These are phyloP conservation scores for Plasmodium gallinaceum DNA, from an alignment of 169 alveolate species.

Conservation along the genomic window DNA sequence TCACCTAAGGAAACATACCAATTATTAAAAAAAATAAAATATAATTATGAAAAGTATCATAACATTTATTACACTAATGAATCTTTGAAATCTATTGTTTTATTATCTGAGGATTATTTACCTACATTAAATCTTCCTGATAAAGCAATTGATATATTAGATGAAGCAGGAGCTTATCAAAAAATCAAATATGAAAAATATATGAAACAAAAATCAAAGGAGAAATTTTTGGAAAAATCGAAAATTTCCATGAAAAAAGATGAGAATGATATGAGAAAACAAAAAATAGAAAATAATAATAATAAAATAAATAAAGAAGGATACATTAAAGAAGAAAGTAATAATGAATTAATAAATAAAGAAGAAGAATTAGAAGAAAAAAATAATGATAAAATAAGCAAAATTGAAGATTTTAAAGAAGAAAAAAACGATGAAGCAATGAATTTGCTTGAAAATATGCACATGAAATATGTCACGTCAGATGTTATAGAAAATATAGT, in stretches of 20 bases:
- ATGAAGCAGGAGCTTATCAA: conserved; percentile 91
- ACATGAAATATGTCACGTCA: conserved; percentile 75
- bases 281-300: background rate
- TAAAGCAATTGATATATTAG: conserved; percentile 89
- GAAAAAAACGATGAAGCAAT: background rate
- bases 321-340: background rate
- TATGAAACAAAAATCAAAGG: conserved; percentile 27
- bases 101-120: conserved; percentile 81
- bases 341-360: background rate
- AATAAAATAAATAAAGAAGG: background rate
- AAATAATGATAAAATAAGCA: background rate
- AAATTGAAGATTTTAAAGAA: background rate
- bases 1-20: conserved; percentile 81
- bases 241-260: background rate
- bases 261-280: background rate
- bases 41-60: conserved; percentile 88
- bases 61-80: conserved; percentile 85
- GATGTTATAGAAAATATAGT: conserved; percentile 76
- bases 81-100: conserved; percentile 80
- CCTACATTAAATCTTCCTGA: conserved; percentile 88
- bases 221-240: background rate
- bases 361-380: background rate
- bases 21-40: conserved; percentile 87
- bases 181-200: conserved; percentile 81
- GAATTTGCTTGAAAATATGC: conserved; percentile 22